Evolutionary conservation across 1,139 yeast species (phyloP), one percentile per base, ranked within the genome.

Genomic region (Suhomyces bokatorum): DNA sequence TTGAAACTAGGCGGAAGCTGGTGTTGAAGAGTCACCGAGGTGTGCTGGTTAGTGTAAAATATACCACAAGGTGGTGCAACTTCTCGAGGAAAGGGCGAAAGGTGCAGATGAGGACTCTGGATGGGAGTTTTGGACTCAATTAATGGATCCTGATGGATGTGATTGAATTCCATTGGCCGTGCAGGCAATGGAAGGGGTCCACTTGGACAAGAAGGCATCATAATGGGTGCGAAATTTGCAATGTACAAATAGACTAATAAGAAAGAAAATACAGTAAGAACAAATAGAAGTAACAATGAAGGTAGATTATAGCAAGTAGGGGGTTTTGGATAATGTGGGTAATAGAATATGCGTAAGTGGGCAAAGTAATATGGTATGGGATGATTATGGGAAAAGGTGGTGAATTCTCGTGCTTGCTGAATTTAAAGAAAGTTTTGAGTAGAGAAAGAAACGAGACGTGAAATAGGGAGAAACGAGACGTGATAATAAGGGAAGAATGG

Each of bases 1-100:
- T 83, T 73, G 56, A 84, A 83, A 11, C 26, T 20, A 2, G 37
- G 32, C 4, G 49, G 50, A 29, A 43, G 39, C 12, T 20, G 27
- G n/a, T 13, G 38, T 5, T 26, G 29, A 12, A 26, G n/a, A 2
- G n/a, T 26, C 29, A 26, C 29, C 5, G 8, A 5, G 12, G 4
- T 3, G n/a, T 26, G n/a, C 2, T 26, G 29, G 15, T 33, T 32
- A 3, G 36, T 28, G 27, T 39, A 39, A 26, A 44, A 44, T 16
- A 35, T 35, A 2, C 47, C 47, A 16, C 31, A 36, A n/a, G 39
- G 40, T 28, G 47, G 42, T 12, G 15, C 29, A 13, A 11, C 29
- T 14, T 30, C 32, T 4, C 15, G 15, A 14, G 13, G 11, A 13
- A 5, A 30, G 11, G 10, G 9, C 6, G 16, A 13, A 6, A 13